Conservation (phyloP, 1,139 yeast species). For the Diutina siamensis region DNA sequence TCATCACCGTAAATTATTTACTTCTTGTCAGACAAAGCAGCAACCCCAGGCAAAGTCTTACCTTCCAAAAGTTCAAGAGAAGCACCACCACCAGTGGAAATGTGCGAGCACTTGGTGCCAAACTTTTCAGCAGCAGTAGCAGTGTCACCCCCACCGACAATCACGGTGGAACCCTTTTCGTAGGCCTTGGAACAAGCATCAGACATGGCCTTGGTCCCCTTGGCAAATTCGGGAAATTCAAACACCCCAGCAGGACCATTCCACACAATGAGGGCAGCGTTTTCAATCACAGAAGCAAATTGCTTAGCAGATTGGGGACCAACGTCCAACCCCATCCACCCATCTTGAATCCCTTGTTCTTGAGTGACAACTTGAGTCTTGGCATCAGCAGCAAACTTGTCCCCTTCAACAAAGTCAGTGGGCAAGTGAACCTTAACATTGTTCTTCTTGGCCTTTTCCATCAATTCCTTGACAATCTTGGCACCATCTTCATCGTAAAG, state of each 20-base stretch:
- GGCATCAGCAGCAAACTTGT: constrained; percentile 87
- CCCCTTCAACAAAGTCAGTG: constrained; percentile 88
- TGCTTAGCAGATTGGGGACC: constrained; percentile 79
- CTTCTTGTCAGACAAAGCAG: constrained; percentile 75
- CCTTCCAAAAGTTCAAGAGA: constrained; percentile 96
- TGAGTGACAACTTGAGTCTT: constrained; percentile 69
- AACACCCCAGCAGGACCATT: constrained; percentile 99
- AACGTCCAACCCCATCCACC: constrained; percentile 89
- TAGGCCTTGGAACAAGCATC: constrained; percentile 82
- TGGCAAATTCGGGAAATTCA: constrained; percentile 83
- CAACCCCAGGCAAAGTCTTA: constrained; percentile 94
- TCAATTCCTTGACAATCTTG: constrained; percentile 76
- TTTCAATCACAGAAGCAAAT: constrained; percentile 67
- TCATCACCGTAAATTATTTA: constrained; percentile 11
- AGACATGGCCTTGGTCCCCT: constrained; percentile 81
- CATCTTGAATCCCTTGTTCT: constrained; percentile 81
- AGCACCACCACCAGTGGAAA: constrained; percentile 99
- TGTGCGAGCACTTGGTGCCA: constrained; percentile 92
- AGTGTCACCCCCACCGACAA: constrained; percentile 99
- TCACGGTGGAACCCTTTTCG: constrained; percentile 82
- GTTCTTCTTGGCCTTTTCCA: constrained; percentile 92
- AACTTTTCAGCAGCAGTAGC: constrained; percentile 97
- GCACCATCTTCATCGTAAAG: constrained; percentile 88
- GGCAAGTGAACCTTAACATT: constrained; percentile 87
- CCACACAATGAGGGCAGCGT: constrained; percentile 97